Evolutionary conservation across 768 basidiomycete genomes (phyloP), one percentile per base, ranked within the genome.

Genomic region (Hygrophoropsis aurantiaca): DNA sequence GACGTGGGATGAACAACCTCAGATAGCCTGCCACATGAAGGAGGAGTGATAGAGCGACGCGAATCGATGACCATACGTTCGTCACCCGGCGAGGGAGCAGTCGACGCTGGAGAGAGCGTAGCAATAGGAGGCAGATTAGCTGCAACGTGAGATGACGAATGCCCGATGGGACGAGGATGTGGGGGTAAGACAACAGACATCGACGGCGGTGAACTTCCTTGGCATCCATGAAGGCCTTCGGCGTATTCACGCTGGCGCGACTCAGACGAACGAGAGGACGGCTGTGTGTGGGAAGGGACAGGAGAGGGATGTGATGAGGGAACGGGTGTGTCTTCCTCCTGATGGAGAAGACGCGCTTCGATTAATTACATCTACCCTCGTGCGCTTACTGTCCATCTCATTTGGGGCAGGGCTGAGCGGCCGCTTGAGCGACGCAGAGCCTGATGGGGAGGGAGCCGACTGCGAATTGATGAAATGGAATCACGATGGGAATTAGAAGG

Each of bases 161-260:
- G 73, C 11, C 86, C 87, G 41, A 87, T 75, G 10, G 87, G 87
- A 20, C 84, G 77, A 37, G 87, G 87, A 59, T 87, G 87, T 20
- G 85, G 84, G 34, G 87, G 87, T 25, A 90, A 73, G 6, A 79
- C 77, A 24, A 75, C 74, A 5, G 83, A 76, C 11, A 86, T 67
- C 20, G 81, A 62, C 0, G 87, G 82, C 74, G 46, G n/a, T n/a
- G n/a, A n/a, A n/a, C n/a, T n/a, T n/a, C n/a, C n/a, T n/a, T n/a
- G n/a, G n/a, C n/a, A n/a, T n/a, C n/a, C n/a, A n/a, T n/a, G n/a
- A n/a, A n/a, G n/a, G n/a, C n/a, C n/a, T n/a, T n/a, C n/a, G n/a
- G 69, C n/a, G n/a, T n/a, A n/a, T n/a, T 30, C 27, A 30, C 27
- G 27, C 43, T 78, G 80, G 24, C 84, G 80, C 11, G 75, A 72